phyloP scores from a whole-genome alignment of 2,329 filamentous ascomycete species.

The Ophiostoma tasmaniense region DNA sequence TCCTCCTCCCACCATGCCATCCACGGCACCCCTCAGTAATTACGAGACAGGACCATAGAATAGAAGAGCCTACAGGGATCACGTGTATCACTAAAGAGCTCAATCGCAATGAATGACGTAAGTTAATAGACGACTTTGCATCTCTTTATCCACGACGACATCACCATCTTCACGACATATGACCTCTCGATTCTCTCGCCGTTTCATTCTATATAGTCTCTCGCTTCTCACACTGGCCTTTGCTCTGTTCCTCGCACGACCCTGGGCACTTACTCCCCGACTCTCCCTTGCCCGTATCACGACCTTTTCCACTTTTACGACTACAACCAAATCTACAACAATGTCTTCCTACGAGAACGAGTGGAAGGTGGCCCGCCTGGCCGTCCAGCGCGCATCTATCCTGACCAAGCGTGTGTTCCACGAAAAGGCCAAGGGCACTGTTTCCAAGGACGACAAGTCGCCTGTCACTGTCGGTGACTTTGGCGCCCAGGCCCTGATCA shows the following conservation, averaged over 20 bases:
- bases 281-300: neutral
- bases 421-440: slow-evolving; percentile 87
- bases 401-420: slow-evolving; percentile 50
- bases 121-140: neutral
- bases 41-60: neutral
- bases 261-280: neutral
- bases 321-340: neutral
- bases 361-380: slow-evolving; percentile 74
- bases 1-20: neutral
- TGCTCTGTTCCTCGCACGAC: neutral
- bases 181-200: neutral
- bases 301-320: neutral
- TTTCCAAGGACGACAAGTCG: slow-evolving; percentile 90
- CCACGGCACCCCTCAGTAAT: neutral
- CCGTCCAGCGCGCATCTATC: slow-evolving; percentile 67
- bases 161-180: neutral
- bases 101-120: neutral
- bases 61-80: neutral
- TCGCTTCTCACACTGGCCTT: neutral
- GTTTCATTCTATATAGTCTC: neutral
- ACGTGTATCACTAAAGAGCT: neutral
- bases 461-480: slow-evolving; percentile 98
- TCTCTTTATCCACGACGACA: neutral
- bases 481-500: slow-evolving; percentile 93
- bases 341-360: slow-evolving; percentile 59